Base-by-base conservation (phyloP, 805 yeast genomes). In the Sporopachydermia quercuum region DNA sequence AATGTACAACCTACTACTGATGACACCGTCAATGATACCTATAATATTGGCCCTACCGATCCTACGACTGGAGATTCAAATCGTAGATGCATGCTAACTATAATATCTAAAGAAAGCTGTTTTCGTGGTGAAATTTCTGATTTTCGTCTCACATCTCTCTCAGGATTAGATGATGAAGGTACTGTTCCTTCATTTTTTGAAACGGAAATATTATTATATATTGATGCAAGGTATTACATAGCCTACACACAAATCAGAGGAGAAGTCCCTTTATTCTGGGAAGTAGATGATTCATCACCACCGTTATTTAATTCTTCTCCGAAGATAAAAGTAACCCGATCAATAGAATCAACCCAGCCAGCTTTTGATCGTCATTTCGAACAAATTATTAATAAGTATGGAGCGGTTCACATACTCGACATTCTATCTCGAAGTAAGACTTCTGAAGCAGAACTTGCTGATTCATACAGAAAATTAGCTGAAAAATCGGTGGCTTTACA, bases 61-160 rank as follows among this genome's bases (percentile, higher is more conserved):
- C n/a, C n/a, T 1, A 43, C 49, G 6, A 46, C 62, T 36, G 60
- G 57, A 18, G 56, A 57, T 30, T 49, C 57, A 8, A 39, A 38
- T 6, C 56, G 58, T 4, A 76, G 70, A 14, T 56, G 71, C 2
- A 23, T 23, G 30, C 58, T 87, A 43, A 81, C 97, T 0, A 70
- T 89, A 15, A 76, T 91, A n/a, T 87, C 96, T 1, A 81, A 91
- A 49, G 97, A 89, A 56, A 80, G 94, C n/a, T 91, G 97, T 86
- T 77, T 78, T 54, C 65, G 97, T 42, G 99, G 99, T 3, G 91
- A 98, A 0, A 68, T 98, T 48, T 91, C 75, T 59, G 82, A 84
- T 56, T 87, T 93, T 3, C 70, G 98, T 56, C 18, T 23, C 8
- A n/a, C 8, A 23, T 23, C 30, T 8, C 30, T 23, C 13, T 23